A percentile compares a stretch with the other conserved stretches of the same genome.
These are phyloP conservation scores for baker's yeast (Saccharomyces cerevisiae) DNA, from an alignment of 805 yeast genomes.

Conservation along the genomic window DNA sequence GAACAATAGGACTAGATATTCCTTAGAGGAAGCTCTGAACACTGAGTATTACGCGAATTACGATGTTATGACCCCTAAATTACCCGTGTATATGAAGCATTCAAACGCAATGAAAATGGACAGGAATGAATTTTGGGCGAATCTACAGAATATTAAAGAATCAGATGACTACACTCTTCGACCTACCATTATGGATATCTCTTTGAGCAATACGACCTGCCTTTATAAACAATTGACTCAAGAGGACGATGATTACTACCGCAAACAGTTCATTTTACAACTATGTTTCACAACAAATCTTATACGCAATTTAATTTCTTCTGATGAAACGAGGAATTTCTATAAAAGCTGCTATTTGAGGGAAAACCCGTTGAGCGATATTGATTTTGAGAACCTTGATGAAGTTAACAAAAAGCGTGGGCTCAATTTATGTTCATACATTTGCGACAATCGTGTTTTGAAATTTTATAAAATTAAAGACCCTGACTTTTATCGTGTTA, in stretches of 20 bases:
- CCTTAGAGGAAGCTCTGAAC: conserved; percentile 14
- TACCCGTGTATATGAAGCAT: conserved; percentile 13
- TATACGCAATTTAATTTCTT: conserved; percentile 10
- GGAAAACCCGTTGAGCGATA: conserved; percentile 13
- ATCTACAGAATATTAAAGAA: conserved; percentile 1
- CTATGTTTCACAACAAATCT: conserved; percentile 13
- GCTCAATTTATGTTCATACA: conserved; percentile 10
- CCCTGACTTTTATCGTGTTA: conserved; percentile 12
- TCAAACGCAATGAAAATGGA: conserved; percentile 8
- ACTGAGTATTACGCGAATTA: conserved; percentile 12
- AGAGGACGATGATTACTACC: conserved; percentile 17
- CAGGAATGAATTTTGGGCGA: conserved; percentile 12
- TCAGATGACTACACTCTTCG: conserved; percentile 4
- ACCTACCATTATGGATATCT: conserved; percentile 20
- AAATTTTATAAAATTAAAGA: conserved; percentile 22
- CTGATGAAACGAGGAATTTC: conserved; percentile 13
- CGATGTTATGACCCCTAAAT: conserved; percentile 1
- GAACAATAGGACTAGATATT: conserved; percentile 5
- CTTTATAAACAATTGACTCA: conserved; percentile 19
- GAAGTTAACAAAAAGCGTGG: conserved; percentile 9
- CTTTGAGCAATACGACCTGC: conserved; percentile 12
- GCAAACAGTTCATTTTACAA: conserved; percentile 26
- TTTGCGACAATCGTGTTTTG: conserved; percentile 11
- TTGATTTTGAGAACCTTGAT: conserved; percentile 8
- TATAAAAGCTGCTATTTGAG: conserved; percentile 17